These are phyloP conservation scores for Geranium brycei DNA, from an alignment of 345 rosid species.

Conservation along the genomic window DNA sequence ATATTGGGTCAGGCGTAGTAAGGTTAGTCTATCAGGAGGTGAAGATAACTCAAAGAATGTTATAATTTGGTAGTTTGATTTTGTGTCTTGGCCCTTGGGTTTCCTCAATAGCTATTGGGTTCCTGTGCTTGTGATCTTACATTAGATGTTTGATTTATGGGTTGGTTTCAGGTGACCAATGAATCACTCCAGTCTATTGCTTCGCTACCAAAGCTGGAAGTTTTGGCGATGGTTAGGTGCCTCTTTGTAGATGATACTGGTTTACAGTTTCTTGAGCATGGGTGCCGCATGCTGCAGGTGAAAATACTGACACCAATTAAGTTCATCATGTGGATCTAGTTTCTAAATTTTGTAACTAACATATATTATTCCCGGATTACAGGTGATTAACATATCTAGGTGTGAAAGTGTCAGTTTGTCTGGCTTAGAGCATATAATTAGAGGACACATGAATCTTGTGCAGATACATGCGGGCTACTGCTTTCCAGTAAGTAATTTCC, in stretches of 20 bases:
- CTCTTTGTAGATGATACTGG: constrained; percentile 57
- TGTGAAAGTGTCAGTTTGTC: constrained; percentile 49
- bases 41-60: background rate
- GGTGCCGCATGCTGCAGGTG: constrained; percentile 66
- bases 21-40: background rate
- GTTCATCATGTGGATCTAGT: background rate
- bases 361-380: constrained; percentile 6
- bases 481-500: constrained; percentile 40
- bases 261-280: constrained; percentile 38
- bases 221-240: constrained; percentile 46
- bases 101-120: background rate
- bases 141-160: background rate
- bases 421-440: constrained; percentile 36
- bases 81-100: background rate
- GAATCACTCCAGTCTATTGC: constrained; percentile 59
- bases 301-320: background rate
- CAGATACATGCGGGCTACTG: constrained; percentile 52
- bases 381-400: constrained; percentile 71
- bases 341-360: background rate
- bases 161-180: constrained; percentile 48
- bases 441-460: constrained; percentile 46
- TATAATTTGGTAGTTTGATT: background rate
- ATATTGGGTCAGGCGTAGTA: background rate
- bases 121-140: background rate
- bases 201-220: constrained; percentile 46